Evolutionary conservation across 495 filamentous ascomycete species (phyloP), one percentile per base, ranked within the genome.

Genomic region (Xylaria telfairii): DNA sequence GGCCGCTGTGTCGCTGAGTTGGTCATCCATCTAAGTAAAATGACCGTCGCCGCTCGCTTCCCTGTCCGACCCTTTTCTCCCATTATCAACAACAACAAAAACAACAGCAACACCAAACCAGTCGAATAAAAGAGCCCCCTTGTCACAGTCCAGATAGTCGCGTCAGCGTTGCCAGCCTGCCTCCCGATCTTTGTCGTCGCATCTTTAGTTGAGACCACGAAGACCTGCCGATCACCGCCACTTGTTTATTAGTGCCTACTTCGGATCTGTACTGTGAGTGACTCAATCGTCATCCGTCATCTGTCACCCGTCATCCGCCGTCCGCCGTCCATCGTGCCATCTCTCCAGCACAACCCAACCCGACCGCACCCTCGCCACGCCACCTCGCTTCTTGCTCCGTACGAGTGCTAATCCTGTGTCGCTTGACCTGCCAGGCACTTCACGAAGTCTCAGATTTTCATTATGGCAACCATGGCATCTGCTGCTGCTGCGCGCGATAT

Each of bases 401-500:
- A 51, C 54, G 59, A 64, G 24, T 54, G 67, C 68, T 77, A 61
- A 75, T 73, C 49, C 28, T 21, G 44, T 73, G 66, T 75, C 76
- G 76, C 76, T 75, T 80, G 77, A 60, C 60, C 73, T 73, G 47
- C 67, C 68, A 84, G 83, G 82, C 68, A 71, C 81, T 83, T 79
- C 83, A 81, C 80, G 80, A 85, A 87, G 84, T 81, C 76, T 72
- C 65, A 60, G 72, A 73, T 59, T 75, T 75, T 68, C 77, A 81
- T 83, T 75, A 91, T 91, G 90, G 88, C 90, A 83, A 82, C 81
- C 77, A 85, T 85, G 87, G 84, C 81, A 83, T 82, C 81, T 83
- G 82, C 83, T 84, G 81, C 82, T 81, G 82, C 83, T 84, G 86
- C 81, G 83, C 86, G 87, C 84, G 90, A 95, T 87, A 95, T 95